phyloP scores from a whole-genome alignment of 2,329 filamentous ascomycete species.

The Ophiostoma tasmaniense region DNA sequence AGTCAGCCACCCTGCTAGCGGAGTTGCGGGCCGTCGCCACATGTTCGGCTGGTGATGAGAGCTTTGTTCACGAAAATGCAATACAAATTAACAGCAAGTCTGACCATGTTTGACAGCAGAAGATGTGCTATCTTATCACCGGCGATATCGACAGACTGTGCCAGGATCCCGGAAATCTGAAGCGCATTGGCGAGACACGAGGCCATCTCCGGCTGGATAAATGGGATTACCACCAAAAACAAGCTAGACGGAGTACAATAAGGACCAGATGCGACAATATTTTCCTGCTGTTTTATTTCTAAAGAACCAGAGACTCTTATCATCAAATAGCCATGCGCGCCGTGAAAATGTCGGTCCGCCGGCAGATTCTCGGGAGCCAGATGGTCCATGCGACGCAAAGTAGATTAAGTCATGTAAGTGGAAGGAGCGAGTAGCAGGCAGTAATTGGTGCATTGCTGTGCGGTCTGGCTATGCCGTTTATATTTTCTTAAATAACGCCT shows the following conservation, averaged over 20 bases:
- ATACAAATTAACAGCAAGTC: neutral
- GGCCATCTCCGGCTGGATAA: neutral
- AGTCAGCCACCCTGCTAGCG: conserved; percentile 13
- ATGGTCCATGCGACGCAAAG: neutral
- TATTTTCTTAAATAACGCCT: neutral
- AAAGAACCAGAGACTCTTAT: neutral
- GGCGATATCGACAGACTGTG: neutral
- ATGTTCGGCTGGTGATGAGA: conserved; percentile 11
- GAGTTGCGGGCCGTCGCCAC: conserved; percentile 18
- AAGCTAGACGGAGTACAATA: no score
- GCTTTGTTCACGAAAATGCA: neutral
- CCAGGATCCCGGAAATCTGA: neutral
- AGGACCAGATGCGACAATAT: neutral
- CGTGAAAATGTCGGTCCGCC: neutral
- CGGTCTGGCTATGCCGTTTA: neutral
- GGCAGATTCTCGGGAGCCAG: neutral
- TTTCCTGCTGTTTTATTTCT: no score
- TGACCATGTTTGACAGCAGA: neutral
- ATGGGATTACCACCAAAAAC: neutral
- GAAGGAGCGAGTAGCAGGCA: neutral
- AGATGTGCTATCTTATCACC: neutral
- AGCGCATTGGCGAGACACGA: neutral
- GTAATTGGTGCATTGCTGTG: neutral
- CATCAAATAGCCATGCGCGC: neutral
- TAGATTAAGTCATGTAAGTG: neutral